phyloP scores from a whole-genome alignment of 2,329 filamentous ascomycete species.

The Talaromyces sp. region DNA sequence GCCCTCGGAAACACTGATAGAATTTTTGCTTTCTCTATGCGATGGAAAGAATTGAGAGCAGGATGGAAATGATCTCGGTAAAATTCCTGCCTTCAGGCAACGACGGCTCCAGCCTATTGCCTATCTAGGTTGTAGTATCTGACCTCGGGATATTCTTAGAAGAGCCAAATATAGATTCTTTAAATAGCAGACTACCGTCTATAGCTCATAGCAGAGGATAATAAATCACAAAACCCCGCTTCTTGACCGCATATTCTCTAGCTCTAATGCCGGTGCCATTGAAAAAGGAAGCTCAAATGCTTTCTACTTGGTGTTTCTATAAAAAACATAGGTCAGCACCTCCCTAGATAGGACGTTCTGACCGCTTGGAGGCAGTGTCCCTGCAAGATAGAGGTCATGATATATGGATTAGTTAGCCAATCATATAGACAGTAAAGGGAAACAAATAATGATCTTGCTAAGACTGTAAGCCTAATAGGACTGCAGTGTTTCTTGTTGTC shows the following conservation, averaged over 20 bases:
- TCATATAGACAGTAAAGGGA: neutral
- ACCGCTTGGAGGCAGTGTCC: neutral
- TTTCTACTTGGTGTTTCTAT: neutral
- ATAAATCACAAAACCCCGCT: constrained; percentile 1
- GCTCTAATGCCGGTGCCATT: neutral
- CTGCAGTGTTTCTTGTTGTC: neutral
- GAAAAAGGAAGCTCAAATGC: neutral
- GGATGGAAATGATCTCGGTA: too few species aligned
- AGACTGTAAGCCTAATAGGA: neutral
- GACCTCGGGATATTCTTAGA: neutral
- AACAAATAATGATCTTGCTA: neutral
- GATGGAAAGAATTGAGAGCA: neutral
- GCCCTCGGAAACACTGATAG: neutral
- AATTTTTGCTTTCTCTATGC: neutral
- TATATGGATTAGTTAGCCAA: neutral
- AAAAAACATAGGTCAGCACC: neutral
- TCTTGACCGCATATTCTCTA: neutral
- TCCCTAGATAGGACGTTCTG: neutral
- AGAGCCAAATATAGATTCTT: neutral
- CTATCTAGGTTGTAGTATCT: neutral
- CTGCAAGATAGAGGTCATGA: too few species aligned
- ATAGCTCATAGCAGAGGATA: neutral
- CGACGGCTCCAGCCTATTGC: neutral
- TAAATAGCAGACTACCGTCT: neutral
- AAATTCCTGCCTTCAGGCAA: too few species aligned